phyloP scores from a whole-genome alignment of 768 basidiomycete genomes.

The Sarcomyxa edulis region DNA sequence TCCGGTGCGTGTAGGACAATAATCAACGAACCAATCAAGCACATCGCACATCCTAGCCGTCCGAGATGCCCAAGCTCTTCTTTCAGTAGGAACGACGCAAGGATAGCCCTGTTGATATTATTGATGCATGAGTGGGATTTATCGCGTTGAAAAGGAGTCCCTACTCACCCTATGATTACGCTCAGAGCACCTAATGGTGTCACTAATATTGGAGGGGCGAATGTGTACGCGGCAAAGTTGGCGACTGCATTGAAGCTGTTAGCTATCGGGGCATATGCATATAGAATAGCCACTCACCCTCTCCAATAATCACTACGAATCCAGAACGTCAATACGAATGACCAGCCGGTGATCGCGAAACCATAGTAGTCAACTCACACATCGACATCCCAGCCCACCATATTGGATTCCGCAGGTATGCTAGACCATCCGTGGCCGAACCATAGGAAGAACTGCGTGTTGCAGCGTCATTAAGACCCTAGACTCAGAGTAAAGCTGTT shows the following conservation, averaged over 20 bases:
- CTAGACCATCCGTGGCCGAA: conserved; percentile 73
- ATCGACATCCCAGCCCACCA: conserved; percentile 98
- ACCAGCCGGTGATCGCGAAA: no score
- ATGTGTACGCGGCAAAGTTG: conserved; percentile 95
- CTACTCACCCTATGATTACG: conserved; percentile 87
- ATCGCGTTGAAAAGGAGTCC: no score
- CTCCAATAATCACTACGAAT: conserved; percentile 79
- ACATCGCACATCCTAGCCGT: conserved; percentile 78
- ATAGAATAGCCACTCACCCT: conserved; percentile 46
- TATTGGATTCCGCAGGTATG: conserved; percentile 86
- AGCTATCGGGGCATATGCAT: background rate
- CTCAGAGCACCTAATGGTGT: conserved; percentile 96
- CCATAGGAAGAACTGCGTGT: conserved; percentile 40
- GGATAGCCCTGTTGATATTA: conserved; percentile 60
- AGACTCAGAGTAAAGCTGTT: conserved; percentile 9
- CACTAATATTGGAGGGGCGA: conserved; percentile 97
- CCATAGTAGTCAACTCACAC: conserved; percentile 55
- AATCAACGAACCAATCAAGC: conserved; percentile 83
- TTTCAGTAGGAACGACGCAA: conserved; percentile 88
- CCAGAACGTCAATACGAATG: conserved; percentile 1
- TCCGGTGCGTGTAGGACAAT: conserved; percentile 96
- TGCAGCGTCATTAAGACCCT: conserved; percentile 90
- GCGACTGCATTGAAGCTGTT: conserved; percentile 41
- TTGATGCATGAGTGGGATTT: conserved; percentile 5
- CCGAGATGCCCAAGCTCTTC: conserved; percentile 95